A percentile compares a stretch with the other conserved stretches of the same genome.
phyloP scores from a whole-genome alignment of 345 rosid genomes.

The Murraya paniculata region DNA sequence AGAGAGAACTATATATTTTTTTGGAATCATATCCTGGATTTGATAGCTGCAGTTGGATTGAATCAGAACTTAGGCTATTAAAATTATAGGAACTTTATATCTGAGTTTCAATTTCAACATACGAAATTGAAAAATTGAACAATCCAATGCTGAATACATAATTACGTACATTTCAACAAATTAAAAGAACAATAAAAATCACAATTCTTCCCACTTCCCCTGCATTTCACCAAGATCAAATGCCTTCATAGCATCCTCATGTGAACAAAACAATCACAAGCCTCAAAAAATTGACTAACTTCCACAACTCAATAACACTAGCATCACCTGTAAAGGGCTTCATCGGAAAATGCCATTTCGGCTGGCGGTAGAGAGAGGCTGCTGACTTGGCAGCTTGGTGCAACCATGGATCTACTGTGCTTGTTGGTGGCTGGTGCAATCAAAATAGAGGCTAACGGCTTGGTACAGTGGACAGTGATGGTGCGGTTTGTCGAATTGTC shows the following conservation, averaged over 20 bases:
- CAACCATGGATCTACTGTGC: too few species aligned
- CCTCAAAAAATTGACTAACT: constrained; percentile 47
- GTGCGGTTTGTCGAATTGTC: too few species aligned
- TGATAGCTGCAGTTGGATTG: too few species aligned
- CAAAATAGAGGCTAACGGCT: too few species aligned
- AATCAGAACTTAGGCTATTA: too few species aligned
- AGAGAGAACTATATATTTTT: too few species aligned
- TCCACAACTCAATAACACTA: constrained; percentile 47
- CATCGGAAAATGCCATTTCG: constrained; percentile 62
- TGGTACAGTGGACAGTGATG: too few species aligned
- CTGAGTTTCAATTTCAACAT: not conserved
- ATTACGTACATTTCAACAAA: not conserved
- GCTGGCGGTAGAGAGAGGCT: not conserved
- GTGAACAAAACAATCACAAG: constrained; percentile 50
- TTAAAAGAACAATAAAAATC: not conserved
- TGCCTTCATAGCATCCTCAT: constrained; percentile 63
- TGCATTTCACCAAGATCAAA: constrained; percentile 8
- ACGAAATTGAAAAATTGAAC: not conserved
- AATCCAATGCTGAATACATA: not conserved
- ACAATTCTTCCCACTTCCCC: not conserved
- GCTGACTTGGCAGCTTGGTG: too few species aligned
- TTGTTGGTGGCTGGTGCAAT: too few species aligned
- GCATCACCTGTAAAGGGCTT: constrained; percentile 57
- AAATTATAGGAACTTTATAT: not conserved
- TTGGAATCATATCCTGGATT: too few species aligned